Percentiles rank a stretch among this genome's conserved stretches.
Conservation (phyloP, 116 monocot species). For the Trichopus zeylanicus region DNA sequence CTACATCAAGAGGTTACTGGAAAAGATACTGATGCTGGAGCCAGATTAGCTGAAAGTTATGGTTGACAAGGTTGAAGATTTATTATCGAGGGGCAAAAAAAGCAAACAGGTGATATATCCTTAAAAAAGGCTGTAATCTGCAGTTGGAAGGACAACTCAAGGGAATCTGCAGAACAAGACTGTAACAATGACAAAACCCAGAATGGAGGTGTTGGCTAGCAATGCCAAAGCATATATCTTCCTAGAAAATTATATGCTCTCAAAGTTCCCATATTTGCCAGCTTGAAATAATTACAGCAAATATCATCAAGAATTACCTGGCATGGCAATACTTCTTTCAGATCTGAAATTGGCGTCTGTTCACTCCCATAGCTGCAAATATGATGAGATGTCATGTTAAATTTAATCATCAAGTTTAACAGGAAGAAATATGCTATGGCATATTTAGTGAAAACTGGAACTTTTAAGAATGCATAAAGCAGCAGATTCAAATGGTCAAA, state of each 20-base stretch:
- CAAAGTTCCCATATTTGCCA: too few species aligned
- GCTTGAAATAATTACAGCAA: background rate
- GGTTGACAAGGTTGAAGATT: too few species aligned
- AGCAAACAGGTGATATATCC: too few species aligned
- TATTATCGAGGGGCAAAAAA: too few species aligned
- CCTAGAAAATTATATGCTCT: too few species aligned
- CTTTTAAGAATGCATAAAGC: too few species aligned
- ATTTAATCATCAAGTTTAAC: background rate
- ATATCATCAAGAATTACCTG: conserved; percentile 19
- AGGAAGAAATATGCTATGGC: background rate
- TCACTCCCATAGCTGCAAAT: conserved; percentile 86
- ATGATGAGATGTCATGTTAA: conserved; percentile 2
- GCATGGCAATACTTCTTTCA: conserved; percentile 32
- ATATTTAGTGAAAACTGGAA: background rate
- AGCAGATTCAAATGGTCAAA: too few species aligned
- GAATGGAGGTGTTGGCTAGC: too few species aligned
- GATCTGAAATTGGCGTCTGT: conserved; percentile 55
- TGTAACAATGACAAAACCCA: background rate
- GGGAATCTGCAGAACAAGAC: background rate
- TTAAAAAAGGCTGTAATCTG: background rate
- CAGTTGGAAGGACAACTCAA: background rate
- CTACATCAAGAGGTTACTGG: too few species aligned
- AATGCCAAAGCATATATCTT: too few species aligned
- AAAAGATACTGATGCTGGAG: too few species aligned
- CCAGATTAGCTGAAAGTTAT: too few species aligned